phyloP scores from a whole-genome alignment of 2,329 filamentous ascomycete species.

The Leptographium radiaticola region DNA sequence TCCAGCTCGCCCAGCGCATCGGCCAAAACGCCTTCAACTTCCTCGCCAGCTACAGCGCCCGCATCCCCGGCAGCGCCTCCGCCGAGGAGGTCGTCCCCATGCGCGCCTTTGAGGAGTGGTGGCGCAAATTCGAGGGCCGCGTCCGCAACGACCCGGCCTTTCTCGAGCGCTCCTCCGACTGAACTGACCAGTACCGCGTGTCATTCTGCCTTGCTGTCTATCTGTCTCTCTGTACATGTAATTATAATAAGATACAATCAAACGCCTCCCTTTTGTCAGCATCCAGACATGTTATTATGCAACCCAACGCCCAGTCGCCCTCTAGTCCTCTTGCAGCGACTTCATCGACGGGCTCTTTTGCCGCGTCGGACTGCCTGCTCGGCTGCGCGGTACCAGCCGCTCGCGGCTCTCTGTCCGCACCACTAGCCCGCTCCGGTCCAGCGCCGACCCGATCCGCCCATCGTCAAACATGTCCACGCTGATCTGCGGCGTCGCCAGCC shows the following conservation, averaged over 20 bases:
- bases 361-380: conserved; percentile 43
- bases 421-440: conserved; percentile 60
- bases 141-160: conserved; percentile 81
- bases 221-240: no score
- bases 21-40: conserved; percentile 98
- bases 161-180: conserved; percentile 47
- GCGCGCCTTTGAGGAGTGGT: conserved; percentile 94
- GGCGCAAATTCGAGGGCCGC: conserved; percentile 85
- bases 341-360: conserved; percentile 44
- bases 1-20: conserved; percentile 77
- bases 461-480: conserved; percentile 40
- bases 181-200: background rate
- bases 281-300: no score
- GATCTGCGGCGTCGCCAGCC: conserved; percentile 53
- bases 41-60: conserved; percentile 68
- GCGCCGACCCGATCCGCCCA: conserved; percentile 26
- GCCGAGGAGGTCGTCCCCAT: conserved; percentile 78
- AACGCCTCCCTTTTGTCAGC: no score
- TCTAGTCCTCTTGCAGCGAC: conserved; percentile 27
- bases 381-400: conserved; percentile 53
- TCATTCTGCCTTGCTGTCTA: no score
- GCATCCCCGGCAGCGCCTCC: conserved; percentile 27
- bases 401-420: conserved; percentile 80
- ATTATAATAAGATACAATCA: no score
- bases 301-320: background rate